phyloP scores from a whole-genome alignment of 768 basidiomycete genomes.

The Rhodotorula diobovata region DNA sequence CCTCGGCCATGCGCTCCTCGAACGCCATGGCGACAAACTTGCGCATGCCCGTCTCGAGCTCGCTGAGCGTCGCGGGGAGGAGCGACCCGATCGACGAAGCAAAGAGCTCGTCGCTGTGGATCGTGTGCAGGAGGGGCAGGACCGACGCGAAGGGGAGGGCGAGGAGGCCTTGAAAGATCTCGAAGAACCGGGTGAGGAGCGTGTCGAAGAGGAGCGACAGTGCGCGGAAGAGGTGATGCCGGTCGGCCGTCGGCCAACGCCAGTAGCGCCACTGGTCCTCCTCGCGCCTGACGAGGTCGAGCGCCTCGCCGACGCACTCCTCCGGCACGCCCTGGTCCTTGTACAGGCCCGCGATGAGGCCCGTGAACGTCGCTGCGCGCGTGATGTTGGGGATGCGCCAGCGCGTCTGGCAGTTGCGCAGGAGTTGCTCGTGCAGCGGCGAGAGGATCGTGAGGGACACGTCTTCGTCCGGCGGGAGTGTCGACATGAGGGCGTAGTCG shows the following conservation, averaged over 20 bases:
- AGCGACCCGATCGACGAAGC: constrained; percentile 12
- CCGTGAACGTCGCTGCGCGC: constrained; percentile 72
- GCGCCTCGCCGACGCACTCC: constrained; percentile 88
- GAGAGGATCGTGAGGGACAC: constrained; percentile 90
- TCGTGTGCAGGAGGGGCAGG: constrained; percentile 55
- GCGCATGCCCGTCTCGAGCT: constrained; percentile 31
- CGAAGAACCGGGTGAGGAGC: constrained; percentile 78
- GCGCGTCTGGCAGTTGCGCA: constrained; percentile 78
- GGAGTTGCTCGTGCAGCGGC: constrained; percentile 67
- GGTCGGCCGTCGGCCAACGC: constrained; percentile 72
- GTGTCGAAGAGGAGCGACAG: constrained; percentile 73
- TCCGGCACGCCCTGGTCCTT: constrained; percentile 79
- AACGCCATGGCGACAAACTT: constrained; percentile 36
- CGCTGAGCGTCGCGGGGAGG: constrained; percentile 18
- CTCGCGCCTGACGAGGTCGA: constrained; percentile 67
- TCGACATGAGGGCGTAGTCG: constrained; percentile 84
- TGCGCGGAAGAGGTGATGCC: constrained; percentile 34
- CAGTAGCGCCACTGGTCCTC: constrained; percentile 63
- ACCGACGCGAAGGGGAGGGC: constrained; percentile 65
- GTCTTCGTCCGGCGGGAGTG: constrained; percentile 88
- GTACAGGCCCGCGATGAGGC: constrained; percentile 78
- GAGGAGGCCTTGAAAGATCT: constrained; percentile 71
- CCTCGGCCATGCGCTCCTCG: constrained; percentile 42
- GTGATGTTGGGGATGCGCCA: constrained; percentile 84
- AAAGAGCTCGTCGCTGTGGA: constrained; percentile 37